phyloP scores from a whole-genome alignment of 106 monocot species.

The Agapanthus africanus region DNA sequence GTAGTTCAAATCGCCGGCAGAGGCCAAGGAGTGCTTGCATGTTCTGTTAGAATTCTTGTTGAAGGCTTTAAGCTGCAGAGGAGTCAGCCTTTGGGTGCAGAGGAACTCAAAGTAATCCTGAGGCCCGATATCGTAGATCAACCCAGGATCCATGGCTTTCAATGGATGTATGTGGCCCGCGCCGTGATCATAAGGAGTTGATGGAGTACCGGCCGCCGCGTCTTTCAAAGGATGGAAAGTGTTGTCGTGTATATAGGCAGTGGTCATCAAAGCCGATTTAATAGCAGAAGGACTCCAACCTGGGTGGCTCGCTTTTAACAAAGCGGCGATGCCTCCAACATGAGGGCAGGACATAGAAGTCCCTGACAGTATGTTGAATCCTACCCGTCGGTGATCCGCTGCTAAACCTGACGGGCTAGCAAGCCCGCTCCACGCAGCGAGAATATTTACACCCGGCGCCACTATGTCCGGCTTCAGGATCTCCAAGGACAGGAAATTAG shows the following conservation, averaged over 20 bases:
- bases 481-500: constrained; percentile 67
- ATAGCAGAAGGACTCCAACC: constrained; percentile 84
- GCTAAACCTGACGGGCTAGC: constrained; percentile 66
- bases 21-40: constrained; percentile 46
- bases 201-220: constrained; percentile 30
- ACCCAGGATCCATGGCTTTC: constrained; percentile 67
- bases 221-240: constrained; percentile 51
- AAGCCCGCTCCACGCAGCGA: constrained; percentile 83
- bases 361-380: constrained; percentile 81
- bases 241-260: constrained; percentile 89
- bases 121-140: constrained; percentile 62
- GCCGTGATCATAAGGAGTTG: constrained; percentile 53
- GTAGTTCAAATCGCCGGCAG: constrained; percentile 74
- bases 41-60: constrained; percentile 42
- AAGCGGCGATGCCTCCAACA: constrained; percentile 68
- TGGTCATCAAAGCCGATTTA: constrained; percentile 91
- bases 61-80: constrained; percentile 62
- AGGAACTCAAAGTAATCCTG: constrained; percentile 81
- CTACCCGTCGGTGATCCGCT: constrained; percentile 49
- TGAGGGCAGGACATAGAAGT: constrained; percentile 98
- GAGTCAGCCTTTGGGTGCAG: constrained; percentile 63
- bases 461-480: constrained; percentile 83
- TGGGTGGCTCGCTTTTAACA: constrained; percentile 74
- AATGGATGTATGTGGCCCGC: constrained; percentile 78
- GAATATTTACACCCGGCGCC: constrained; percentile 88